Evolutionary conservation across 1,284 basidiomycete genomes (phyloP), one percentile per base, ranked within the genome.

Genomic region (Apiotrichum veenhuisii): DNA sequence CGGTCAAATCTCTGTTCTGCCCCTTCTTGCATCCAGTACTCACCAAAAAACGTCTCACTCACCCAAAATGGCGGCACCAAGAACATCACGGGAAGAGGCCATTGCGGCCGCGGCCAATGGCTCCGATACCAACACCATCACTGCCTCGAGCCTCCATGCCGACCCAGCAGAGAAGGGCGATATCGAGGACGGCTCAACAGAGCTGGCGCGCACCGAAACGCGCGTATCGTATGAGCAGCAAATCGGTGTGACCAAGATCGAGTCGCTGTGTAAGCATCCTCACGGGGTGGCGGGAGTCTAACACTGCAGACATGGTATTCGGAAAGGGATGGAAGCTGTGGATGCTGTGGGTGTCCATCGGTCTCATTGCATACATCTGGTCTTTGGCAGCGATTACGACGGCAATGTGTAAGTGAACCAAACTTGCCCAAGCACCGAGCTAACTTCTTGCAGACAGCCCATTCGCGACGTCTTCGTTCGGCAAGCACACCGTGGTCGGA

Each of bases 401-500:
- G 18, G 55, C 57, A 42, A 49, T 57, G 34, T 66, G 63, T 66
- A 33, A 59, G 61, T 68, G 62, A 5, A 67, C 20, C 30, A 57
- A 11, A 30, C 2, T 34, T 8, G 11, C 9, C 30, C 20, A 20
- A 22, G 7, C n/a, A 26, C 12, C 27, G 11, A 34, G 10, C 33
- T 38, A 42, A n/a, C 43, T 44, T 44, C 27, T 10, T 14, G 11
- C 40, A 66, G 64, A 67, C 50, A 41, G 49, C 8, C 57, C 68
- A 1, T 74, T 76, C 38, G 73, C 73, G 22, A 75, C 74, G 1
- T 74, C 72, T 11, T 63, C 67, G 1, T 77, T 65, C 52, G 65
- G 67, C 11, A 63, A 68, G 54, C 75, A 77, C 62, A 69, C 75
- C 5, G 50, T 74, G 27, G 59, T 75, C 43, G 70, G 69, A 27